Percentiles rank a stretch among this genome's conserved stretches.
phyloP scores from a whole-genome alignment of 2,329 filamentous ascomycete species.

The Onygenales sp. region DNA sequence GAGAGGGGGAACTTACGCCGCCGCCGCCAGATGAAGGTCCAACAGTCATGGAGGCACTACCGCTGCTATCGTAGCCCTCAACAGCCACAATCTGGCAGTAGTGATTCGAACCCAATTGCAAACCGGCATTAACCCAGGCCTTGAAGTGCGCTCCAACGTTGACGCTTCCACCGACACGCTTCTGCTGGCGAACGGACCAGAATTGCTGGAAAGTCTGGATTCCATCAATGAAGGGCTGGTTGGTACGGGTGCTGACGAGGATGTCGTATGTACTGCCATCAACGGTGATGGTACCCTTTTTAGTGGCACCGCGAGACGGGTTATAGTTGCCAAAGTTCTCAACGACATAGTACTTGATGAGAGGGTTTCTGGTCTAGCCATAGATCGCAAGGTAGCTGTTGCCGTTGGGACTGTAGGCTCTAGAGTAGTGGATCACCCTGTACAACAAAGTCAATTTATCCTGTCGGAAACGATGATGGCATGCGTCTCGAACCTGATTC shows the following conservation, averaged over 20 bases:
- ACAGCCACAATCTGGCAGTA: conserved; percentile 26
- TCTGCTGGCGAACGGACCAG: conserved; percentile 32
- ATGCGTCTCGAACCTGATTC: background rate
- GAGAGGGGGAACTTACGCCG: too few relatives aligned
- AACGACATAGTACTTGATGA: conserved; percentile 5
- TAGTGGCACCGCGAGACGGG: conserved; percentile 4
- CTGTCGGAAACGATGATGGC: background rate
- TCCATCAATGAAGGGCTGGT: conserved; percentile 34
- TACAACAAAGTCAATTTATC: background rate
- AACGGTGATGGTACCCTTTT: conserved; percentile 18
- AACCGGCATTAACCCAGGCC: conserved; percentile 18
- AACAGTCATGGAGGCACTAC: background rate
- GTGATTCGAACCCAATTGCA: conserved; percentile 18
- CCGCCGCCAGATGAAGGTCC: too few relatives aligned
- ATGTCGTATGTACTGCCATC: conserved; percentile 26
- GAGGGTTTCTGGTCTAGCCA: conserved; percentile 21
- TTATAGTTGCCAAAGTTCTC: conserved; percentile 1
- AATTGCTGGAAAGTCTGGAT: conserved; percentile 44
- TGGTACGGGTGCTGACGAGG: conserved; percentile 21
- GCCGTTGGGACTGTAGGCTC: conserved; percentile 38
- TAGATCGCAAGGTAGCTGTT: conserved; percentile 42
- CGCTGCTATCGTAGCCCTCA: conserved; percentile 10
- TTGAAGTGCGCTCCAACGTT: conserved; percentile 24
- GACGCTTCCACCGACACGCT: conserved; percentile 22
- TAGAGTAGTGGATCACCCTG: conserved; percentile 43